A percentile compares a stretch with the other conserved stretches of the same genome.
Evolutionary conservation across 2,329 filamentous ascomycete species (phyloP).

Genomic region (Furcasterigmium sp.): DNA sequence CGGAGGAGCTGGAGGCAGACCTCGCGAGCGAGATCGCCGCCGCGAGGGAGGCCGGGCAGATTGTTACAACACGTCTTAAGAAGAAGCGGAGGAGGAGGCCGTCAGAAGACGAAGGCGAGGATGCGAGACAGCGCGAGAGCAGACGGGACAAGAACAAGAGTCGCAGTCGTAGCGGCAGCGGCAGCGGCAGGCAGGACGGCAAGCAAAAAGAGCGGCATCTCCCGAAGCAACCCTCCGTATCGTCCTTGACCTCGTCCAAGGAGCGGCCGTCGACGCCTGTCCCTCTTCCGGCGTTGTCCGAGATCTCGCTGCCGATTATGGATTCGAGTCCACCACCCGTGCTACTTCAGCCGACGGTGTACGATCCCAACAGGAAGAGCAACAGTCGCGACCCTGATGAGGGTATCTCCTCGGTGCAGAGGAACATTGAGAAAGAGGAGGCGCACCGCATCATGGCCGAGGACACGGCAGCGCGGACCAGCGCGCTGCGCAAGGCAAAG

Average conservation of each 20-base stretch:
- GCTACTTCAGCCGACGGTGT: slow-evolving; percentile 51
- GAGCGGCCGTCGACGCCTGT: background rate
- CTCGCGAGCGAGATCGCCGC: slow-evolving; percentile 27
- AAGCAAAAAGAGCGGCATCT: slow-evolving; percentile 8
- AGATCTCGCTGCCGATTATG: slow-evolving; percentile 47
- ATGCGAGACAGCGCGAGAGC: slow-evolving; percentile 22
- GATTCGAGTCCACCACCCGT: slow-evolving; percentile 42
- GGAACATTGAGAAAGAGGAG: slow-evolving; percentile 52
- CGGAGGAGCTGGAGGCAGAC: slow-evolving; percentile 25
- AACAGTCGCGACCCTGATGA: slow-evolving; percentile 22
- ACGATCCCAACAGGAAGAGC: slow-evolving; percentile 35
- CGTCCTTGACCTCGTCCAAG: slow-evolving; percentile 6
- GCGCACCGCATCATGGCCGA: slow-evolving; percentile 51
- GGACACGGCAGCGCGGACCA: slow-evolving; percentile 48
- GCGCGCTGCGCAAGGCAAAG: slow-evolving; percentile 52
- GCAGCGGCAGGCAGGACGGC: slow-evolving; percentile 14
- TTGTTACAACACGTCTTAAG: slow-evolving; percentile 41
- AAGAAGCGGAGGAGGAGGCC: slow-evolving; percentile 36
- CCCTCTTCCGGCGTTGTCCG: slow-evolving; percentile 21
- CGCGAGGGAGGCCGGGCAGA: slow-evolving; percentile 24
- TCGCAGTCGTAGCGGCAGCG: slow-evolving; percentile 17
- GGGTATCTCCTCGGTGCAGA: slow-evolving; percentile 52
- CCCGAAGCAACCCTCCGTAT: slow-evolving; percentile 7
- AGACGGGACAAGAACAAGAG: slow-evolving; percentile 14
- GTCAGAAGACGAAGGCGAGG: slow-evolving; percentile 12